Evolutionary conservation across 1,139 yeast genomes (phyloP).

Genomic region (Kodamaea fungicola): DNA sequence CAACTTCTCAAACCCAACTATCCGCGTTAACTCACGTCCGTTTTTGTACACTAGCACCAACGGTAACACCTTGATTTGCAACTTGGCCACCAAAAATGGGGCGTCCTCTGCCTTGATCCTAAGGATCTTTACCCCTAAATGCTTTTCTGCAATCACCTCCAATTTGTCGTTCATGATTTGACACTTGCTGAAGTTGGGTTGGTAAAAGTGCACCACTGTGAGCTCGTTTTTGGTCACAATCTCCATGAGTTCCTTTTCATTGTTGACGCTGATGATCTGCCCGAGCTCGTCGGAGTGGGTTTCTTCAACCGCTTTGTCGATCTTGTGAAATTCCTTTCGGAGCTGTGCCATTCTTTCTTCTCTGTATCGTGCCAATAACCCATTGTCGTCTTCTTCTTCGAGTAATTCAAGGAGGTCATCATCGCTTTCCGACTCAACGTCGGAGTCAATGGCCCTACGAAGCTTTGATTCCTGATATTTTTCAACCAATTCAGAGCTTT

Average conservation of each 20-base stretch:
- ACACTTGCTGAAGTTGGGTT: conserved; percentile 61
- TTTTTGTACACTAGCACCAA: conserved; percentile 60
- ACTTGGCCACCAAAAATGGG: conserved; percentile 65
- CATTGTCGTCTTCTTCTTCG: conserved; percentile 32
- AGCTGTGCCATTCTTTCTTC: conserved; percentile 51
- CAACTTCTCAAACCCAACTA: conserved; percentile 67
- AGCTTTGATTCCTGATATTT: conserved; percentile 38
- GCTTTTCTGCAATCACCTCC: conserved; percentile 48
- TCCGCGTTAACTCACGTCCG: conserved; percentile 55
- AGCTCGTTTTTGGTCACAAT: conserved; percentile 39
- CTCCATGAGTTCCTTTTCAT: conserved; percentile 58
- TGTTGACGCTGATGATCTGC: conserved; percentile 30
- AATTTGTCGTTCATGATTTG: conserved; percentile 52
- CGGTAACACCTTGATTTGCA: conserved; percentile 66
- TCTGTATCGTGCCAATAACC: conserved; percentile 31
- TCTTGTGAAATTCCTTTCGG: conserved; percentile 38
- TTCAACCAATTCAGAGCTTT: conserved; percentile 35
- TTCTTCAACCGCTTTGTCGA: conserved; percentile 31
- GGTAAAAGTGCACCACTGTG: conserved; percentile 64
- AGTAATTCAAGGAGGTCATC: conserved; percentile 23
- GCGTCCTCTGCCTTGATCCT: conserved; percentile 62
- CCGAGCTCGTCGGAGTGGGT: conserved; percentile 39
- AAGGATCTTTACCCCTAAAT: conserved; percentile 52
- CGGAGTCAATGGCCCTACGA: conserved; percentile 24
- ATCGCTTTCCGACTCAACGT: conserved; percentile 29